phyloP scores from a whole-genome alignment of 2,329 filamentous ascomycete genomes.

The Fusarium bactridioides region DNA sequence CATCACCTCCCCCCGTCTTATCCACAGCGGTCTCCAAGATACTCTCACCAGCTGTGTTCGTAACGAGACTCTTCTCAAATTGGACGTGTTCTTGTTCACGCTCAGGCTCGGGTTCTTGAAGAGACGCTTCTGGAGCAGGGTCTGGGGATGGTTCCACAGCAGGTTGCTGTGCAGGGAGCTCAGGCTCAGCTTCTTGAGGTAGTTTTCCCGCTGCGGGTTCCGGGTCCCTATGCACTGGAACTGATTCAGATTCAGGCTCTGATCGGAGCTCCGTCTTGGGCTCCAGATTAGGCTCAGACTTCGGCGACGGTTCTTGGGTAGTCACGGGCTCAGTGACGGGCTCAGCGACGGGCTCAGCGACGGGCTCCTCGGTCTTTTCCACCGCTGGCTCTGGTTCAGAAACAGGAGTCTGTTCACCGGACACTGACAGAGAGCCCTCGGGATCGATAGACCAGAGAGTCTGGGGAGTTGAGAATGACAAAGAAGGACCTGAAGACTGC shows the following conservation, averaged over 20 bases:
- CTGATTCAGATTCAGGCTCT: conserved; percentile 25
- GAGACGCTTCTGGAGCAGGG: not conserved
- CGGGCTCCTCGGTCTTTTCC: conserved; percentile 2
- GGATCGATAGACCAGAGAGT: conserved; percentile 62
- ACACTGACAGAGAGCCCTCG: conserved; percentile 52
- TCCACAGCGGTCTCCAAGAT: conserved; percentile 51
- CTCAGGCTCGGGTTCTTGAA: not conserved
- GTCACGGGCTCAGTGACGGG: not conserved
- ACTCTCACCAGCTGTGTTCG: conserved; percentile 55
- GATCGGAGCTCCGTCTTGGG: conserved; percentile 15
- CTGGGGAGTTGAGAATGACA: conserved; percentile 58
- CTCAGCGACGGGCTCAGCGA: not conserved
- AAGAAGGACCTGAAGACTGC: conserved; percentile 46
- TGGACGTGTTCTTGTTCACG: conserved; percentile 2
- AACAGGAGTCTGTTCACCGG: conserved; percentile 16
- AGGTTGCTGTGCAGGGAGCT: conserved; percentile 15
- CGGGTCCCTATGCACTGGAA: conserved; percentile 13
- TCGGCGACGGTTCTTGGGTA: conserved; percentile 2
- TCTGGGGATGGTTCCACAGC: conserved; percentile 25
- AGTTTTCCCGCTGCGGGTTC: conserved; percentile 18
- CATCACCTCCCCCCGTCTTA: conserved; percentile 44
- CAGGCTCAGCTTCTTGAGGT: conserved; percentile 19
- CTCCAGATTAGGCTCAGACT: conserved; percentile 11
- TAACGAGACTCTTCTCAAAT: conserved; percentile 49
- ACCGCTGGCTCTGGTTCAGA: conserved; percentile 18